phyloP scores from a whole-genome alignment of 768 basidiomycete genomes.

The Asterophora lycoperdoides region DNA sequence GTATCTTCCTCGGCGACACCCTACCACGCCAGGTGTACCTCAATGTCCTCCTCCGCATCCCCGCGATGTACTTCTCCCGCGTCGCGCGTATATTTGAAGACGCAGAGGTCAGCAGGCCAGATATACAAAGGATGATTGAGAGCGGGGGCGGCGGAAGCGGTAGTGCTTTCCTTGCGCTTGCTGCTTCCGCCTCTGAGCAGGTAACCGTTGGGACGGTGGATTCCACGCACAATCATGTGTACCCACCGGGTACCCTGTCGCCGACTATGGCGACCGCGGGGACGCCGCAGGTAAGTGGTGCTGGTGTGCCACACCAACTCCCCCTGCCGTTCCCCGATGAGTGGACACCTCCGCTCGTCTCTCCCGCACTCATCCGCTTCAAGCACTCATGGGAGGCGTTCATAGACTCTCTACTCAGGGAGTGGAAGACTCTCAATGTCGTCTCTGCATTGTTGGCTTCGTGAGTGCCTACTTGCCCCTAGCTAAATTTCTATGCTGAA shows the following conservation, averaged over 20 bases:
- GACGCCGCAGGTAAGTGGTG: slow-evolving; percentile 20
- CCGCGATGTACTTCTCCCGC: slow-evolving; percentile 74
- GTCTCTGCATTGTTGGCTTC: slow-evolving; percentile 19
- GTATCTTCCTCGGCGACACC: slow-evolving; percentile 24
- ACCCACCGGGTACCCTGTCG: slow-evolving; percentile 12
- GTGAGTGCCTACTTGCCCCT: slow-evolving; percentile 6
- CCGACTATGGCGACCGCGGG: slow-evolving; percentile 22
- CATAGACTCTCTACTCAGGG: slow-evolving; percentile 17
- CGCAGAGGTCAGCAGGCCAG: slow-evolving; percentile 71
- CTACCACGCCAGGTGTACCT: slow-evolving; percentile 33
- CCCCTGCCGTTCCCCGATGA: slow-evolving; percentile 50
- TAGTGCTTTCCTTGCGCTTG: slow-evolving; percentile 6
- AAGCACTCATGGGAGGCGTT: slow-evolving; percentile 24
- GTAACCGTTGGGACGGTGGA: slow-evolving; percentile 8
- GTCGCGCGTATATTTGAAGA: slow-evolving; percentile 75
- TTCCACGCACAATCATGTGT: slow-evolving; percentile 6
- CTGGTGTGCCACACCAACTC: slow-evolving; percentile 14
- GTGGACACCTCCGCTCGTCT: slow-evolving; percentile 49
- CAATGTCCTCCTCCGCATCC: slow-evolving; percentile 56
- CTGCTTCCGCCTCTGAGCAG: slow-evolving; percentile 10
- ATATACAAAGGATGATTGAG: slow-evolving; percentile 52
- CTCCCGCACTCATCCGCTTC: slow-evolving; percentile 64
- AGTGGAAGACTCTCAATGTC: slow-evolving; percentile 19
- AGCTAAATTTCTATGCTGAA: background rate
- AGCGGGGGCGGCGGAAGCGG: slow-evolving; percentile 13